Evolutionary conservation across 2,329 filamentous ascomycete species (phyloP), one percentile per base, ranked within the genome.

Genomic region (Colletotrichum trifolii): DNA sequence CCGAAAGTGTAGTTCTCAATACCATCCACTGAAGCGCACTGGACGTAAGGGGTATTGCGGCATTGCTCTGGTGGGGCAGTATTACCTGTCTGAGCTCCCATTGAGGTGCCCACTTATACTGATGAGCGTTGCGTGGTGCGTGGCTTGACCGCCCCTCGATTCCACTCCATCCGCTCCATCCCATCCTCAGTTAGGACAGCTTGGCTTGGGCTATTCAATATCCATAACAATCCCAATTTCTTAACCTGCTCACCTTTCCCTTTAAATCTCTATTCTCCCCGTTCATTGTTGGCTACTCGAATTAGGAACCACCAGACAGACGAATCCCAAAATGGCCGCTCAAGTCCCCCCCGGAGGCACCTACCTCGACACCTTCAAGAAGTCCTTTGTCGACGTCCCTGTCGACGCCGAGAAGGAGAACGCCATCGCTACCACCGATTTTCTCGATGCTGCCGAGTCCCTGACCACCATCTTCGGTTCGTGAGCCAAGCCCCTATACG

Each of bases 381-480:
- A 86, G 77, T 95, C 91, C 73, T 99, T 97, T 82, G 84, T 86
- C 69, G 88, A 95, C 72, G 95, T 98, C 59, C 89, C 92, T 12
- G 79, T 97, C 72, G 87, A 93, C 73, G 83, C 85, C 67, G 84
- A 85, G 71, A 90, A 92, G 71, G 89, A 89, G 79, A 91, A 93
- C 82, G 91, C 89, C 67, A 89, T 98, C 73, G 81, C 88, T 59
- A 98, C 96, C 50, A 87, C 87, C 63, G 89, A 96, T 77, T 99
- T 98, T 80, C 90, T 98, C 69, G 92, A 97, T 70, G 96, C 96
- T 63, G 87, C 93, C 57, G 94, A 97, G 85, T 89, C 92, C 61
- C 81, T 98, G 77, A 91, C 91, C 57, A 91, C 89, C 68, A 88
- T 99, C 68, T 98, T 98, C 75, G 93, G 93, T 96, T 73, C 35